A percentile compares a stretch with the other conserved stretches of the same genome.
Conservation (phyloP, 1,284 basidiomycete genomes). For the Termitomyces sp. region DNA sequence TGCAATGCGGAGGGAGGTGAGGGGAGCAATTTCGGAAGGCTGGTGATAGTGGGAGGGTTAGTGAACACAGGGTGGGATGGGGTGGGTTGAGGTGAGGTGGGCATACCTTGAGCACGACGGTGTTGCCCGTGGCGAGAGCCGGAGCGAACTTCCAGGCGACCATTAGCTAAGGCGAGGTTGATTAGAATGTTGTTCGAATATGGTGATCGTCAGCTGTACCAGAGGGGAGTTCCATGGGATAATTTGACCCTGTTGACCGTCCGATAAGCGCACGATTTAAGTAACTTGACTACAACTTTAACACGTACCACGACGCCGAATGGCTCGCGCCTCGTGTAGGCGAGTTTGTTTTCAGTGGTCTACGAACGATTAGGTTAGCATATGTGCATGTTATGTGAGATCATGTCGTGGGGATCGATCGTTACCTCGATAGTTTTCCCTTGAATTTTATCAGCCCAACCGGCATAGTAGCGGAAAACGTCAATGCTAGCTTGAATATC, state of each 20-base stretch:
- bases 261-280: not conserved
- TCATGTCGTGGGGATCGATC: not conserved
- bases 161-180: slow-evolving; percentile 34
- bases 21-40: slow-evolving; percentile 52
- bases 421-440: slow-evolving; percentile 54
- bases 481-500: slow-evolving; percentile 48
- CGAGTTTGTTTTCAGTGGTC: slow-evolving; percentile 59
- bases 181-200: not conserved
- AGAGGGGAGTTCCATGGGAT: slow-evolving; percentile 61
- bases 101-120: slow-evolving; percentile 63
- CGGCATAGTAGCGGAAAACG: slow-evolving; percentile 40
- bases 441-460: slow-evolving; percentile 60
- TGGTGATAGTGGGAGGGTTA: not conserved
- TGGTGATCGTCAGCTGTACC: slow-evolving; percentile 19
- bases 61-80: too few relatives aligned
- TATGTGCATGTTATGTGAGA: not conserved
- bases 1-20: slow-evolving; percentile 59
- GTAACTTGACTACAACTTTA: not conserved
- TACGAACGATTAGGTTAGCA: slow-evolving; percentile 13
- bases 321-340: slow-evolving; percentile 83
- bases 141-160: slow-evolving; percentile 78
- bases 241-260: slow-evolving; percentile 52
- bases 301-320: slow-evolving; percentile 64
- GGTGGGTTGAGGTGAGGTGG: not conserved
- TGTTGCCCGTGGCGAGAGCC: slow-evolving; percentile 79